Base-by-base conservation (phyloP, 2,329 filamentous ascomycete species). In the Aspergillus japonicus region DNA sequence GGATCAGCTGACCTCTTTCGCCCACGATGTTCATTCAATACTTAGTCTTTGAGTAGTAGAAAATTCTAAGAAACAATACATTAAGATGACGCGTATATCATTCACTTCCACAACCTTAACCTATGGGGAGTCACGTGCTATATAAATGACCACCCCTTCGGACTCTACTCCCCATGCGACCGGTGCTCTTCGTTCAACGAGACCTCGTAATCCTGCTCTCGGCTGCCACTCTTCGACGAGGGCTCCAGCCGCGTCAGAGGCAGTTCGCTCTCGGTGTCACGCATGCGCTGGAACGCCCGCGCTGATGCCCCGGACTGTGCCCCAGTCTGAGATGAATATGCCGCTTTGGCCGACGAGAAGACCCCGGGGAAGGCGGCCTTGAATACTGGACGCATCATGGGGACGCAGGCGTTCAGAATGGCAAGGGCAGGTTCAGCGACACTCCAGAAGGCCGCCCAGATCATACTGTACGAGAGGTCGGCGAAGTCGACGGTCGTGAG, bases 371-470 rank as follows among this genome's bases (percentile, higher is more conserved):
- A 67, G 2, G 49, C 56, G 5, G 62, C 56, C 35, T 66, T 65
- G 8, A 68, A 50, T 6, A 69, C 51, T 0, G 67, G 68, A 2
- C 67, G 65, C 19, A 71, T 64, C 61, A 71, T 64, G 14, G 67
- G 68, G 2, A 68, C 59, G 26, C 67, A 71, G 5, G 66, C 60
- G 26, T 68, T 69, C 23, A 57, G 50, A 31, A 67, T 64, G 21
- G 67, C 68, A 8, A 71, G 59, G 7, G 63, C 64, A 1, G 67
- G 68, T 50, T 70, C 68, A 8, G 67, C 62, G 8, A 69, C 66
- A 56, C 67, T 69, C 65, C 67, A 70, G 53, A 70, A 68, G 11
- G 64, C 65, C 35, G 65, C 66, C 59, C 57, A 63, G 11, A 59
- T 67, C 60, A 69, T 67, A 1, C 62, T 66, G 56, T 68, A 67